Conservation (phyloP, 495 filamentous ascomycete genomes). For the Aspergillus nanangensis region DNA sequence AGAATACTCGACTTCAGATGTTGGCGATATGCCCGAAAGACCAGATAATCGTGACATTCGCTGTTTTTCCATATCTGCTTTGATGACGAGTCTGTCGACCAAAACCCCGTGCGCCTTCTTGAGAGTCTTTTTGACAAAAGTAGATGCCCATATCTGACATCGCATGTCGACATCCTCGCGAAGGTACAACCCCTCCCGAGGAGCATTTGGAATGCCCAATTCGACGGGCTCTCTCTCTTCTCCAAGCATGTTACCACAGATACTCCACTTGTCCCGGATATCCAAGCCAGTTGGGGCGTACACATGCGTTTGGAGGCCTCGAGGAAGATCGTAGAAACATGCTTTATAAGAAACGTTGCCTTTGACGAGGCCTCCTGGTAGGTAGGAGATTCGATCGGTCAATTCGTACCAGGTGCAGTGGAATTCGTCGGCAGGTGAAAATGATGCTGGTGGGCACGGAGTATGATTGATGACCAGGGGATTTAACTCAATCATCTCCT, state of each 20-base stretch:
- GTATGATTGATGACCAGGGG: constrained; percentile 69
- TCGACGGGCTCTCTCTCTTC: constrained; percentile 56
- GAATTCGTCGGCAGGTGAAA: constrained; percentile 61
- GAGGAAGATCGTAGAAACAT: constrained; percentile 65
- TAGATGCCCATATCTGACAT: constrained; percentile 67
- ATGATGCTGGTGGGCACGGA: constrained; percentile 55
- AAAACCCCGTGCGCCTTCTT: constrained; percentile 64
- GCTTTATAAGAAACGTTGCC: constrained; percentile 67
- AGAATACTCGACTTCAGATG: no score
- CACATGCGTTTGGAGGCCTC: constrained; percentile 69
- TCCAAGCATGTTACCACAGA: constrained; percentile 57
- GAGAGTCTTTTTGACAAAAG: constrained; percentile 71
- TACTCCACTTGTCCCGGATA: constrained; percentile 62
- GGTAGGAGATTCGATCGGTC: constrained; percentile 62
- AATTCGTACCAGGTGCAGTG: constrained; percentile 65
- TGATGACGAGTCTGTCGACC: constrained; percentile 60
- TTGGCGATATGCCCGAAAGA: not conserved
- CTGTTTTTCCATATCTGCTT: constrained; percentile 34
- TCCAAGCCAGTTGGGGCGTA: constrained; percentile 67
- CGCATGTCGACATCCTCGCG: constrained; percentile 73
- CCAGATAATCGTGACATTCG: not conserved
- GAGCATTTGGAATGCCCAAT: constrained; percentile 40
- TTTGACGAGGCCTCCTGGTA: constrained; percentile 58
- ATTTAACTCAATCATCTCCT: constrained; percentile 77
- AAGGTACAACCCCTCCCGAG: constrained; percentile 63